Evolutionary conservation across 2,329 filamentous ascomycete species (phyloP).

Genomic region (Ampelomyces quisqualis): DNA sequence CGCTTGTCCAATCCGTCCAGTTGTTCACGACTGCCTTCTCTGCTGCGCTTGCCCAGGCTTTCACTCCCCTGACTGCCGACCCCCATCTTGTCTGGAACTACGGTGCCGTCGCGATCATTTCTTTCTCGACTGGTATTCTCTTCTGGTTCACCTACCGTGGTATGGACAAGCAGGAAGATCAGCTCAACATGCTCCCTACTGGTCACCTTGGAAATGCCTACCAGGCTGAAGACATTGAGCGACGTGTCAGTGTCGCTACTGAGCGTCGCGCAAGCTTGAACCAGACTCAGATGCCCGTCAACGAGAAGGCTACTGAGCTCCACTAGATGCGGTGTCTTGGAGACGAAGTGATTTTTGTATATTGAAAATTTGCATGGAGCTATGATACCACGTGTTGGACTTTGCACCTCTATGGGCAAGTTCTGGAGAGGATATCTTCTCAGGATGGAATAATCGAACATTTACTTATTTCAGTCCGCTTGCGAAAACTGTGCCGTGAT

Average conservation of each 20-base stretch:
- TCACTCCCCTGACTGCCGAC: conserved; percentile 30
- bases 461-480: no score
- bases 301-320: conserved; percentile 15
- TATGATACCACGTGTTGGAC: conserved; percentile 3
- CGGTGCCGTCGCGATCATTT: conserved; percentile 39
- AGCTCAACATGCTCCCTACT: conserved; percentile 43
- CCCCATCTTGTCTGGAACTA: conserved; percentile 41
- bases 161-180: conserved; percentile 41
- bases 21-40: conserved; percentile 42
- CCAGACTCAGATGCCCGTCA: background rate
- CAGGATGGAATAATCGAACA: no score
- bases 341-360: background rate
- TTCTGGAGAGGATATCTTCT: no score
- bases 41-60: conserved; percentile 34
- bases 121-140: conserved; percentile 34
- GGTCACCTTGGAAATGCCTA: conserved; percentile 35
- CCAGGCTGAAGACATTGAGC: conserved; percentile 37
- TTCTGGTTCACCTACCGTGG: conserved; percentile 38
- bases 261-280: conserved; percentile 14
- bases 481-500: no score
- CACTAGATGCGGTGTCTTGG: background rate
- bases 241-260: conserved; percentile 19
- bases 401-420: background rate
- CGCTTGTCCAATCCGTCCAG: conserved; percentile 40
- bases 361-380: background rate